A percentile compares a stretch with the other conserved stretches of the same genome.
These are phyloP conservation scores for Rhodomyrtus psidioides DNA, from an alignment of 441 rosid genomes.

Conservation along the genomic window DNA sequence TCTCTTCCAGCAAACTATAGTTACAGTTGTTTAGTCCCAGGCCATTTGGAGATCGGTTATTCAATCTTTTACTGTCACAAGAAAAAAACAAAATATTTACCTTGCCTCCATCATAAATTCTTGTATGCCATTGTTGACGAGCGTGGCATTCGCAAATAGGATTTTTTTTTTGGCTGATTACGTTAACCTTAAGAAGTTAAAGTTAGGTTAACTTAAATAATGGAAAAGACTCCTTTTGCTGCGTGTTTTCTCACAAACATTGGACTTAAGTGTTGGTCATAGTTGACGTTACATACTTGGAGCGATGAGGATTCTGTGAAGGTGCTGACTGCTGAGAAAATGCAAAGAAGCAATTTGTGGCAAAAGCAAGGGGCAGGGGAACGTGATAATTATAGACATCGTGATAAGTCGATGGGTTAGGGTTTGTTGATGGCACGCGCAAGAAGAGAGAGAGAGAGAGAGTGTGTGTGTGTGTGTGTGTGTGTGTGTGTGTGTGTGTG, in stretches of 20 bases:
- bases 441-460: neutral
- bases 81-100: neutral
- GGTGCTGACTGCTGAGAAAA: slow-evolving; percentile 3
- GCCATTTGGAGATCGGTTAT: too few relatives aligned
- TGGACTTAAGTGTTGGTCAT: neutral
- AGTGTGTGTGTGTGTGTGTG: too few relatives aligned
- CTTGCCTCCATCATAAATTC: neutral
- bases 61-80: neutral
- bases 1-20: too few relatives aligned
- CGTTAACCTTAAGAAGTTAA: neutral
- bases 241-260: neutral
- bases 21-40: too few relatives aligned
- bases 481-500: neutral
- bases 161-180: neutral
- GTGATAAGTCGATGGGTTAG: neutral
- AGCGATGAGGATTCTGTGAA: slow-evolving; percentile 7
- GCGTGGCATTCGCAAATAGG: neutral
- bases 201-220: neutral
- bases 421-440: neutral
- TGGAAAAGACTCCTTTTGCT: neutral
- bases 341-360: slow-evolving; percentile 4
- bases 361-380: neutral
- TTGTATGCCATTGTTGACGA: neutral
- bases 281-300: slow-evolving; percentile 10
- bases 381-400: slow-evolving; percentile 9